Evolutionary conservation across 2,329 filamentous ascomycete genomes (phyloP), one percentile per base, ranked within the genome.

Genomic region (Sporothrix curviconia): DNA sequence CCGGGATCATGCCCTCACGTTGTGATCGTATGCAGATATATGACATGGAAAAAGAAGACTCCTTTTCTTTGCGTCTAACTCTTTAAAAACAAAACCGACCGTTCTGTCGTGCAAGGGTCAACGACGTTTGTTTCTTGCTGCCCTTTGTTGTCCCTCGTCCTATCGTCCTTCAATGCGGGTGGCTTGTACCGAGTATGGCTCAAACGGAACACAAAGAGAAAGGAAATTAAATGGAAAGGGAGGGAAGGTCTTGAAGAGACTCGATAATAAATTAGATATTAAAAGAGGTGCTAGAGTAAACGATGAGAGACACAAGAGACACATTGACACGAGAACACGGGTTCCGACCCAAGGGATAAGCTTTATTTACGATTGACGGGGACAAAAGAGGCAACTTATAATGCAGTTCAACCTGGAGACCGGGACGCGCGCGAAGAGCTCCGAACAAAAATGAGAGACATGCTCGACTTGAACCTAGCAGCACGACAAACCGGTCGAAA

Each of bases 381-480:
- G 47, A 37, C 32, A 12, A 22, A 50, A 50, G 2, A 22, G 47
- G 47, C 19, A 50, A 50, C 47, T 50, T 50, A 50, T 50, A n/a
- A 50, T 50, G 47, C 32, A 50, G 17, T 17, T 50, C 32, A n/a
- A n/a, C n/a, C n/a, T n/a, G n/a, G n/a, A n/a, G n/a, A 19, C 47
- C 36, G 17, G 47, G 36, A 36, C 46, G 44, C 44, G 44, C 34
- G 44, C 44, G 19, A 17, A 19, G n/a, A n/a, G n/a, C 15, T n/a
- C 7, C 7, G 7, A 17, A 12, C 43, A 46, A 30, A 46, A n/a
- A n/a, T n/a, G n/a, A n/a, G n/a, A n/a, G n/a, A n/a, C n/a, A n/a
- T n/a, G n/a, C n/a, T n/a, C n/a, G n/a, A n/a, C n/a, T n/a, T 7
- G 25, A 30, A 30, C 7, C 24, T 22, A 43, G 25, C 19, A 22